These are phyloP conservation scores for Iris macrosiphon DNA, from an alignment of 106 monocot species.

Conservation along the genomic window DNA sequence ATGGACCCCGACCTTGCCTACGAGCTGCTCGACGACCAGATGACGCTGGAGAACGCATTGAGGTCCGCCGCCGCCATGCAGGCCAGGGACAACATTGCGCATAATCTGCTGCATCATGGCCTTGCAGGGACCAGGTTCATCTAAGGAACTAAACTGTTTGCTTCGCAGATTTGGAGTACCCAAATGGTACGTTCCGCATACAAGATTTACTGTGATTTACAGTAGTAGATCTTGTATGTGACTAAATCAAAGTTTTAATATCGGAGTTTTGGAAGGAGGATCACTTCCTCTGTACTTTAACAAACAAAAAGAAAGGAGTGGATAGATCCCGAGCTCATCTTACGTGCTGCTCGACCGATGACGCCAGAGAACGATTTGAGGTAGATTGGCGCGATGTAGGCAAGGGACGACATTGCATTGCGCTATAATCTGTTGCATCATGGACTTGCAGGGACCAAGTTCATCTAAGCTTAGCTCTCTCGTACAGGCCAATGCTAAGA, in stretches of 20 bases:
- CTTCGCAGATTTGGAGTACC: too few species aligned
- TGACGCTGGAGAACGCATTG: conserved; percentile 45
- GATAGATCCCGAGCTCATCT: conserved; percentile 41
- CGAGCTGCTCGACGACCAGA: conserved; percentile 58
- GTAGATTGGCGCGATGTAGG: conserved; percentile 30
- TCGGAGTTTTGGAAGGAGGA: too few species aligned
- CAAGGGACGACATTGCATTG: conserved; percentile 55
- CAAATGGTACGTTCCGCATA: too few species aligned
- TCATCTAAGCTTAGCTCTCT: too few species aligned
- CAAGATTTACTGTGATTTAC: too few species aligned
- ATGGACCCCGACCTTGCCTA: conserved; percentile 43
- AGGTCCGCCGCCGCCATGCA: conserved; percentile 33
- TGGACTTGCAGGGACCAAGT: conserved; percentile 56
- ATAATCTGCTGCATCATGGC: conserved; percentile 60
- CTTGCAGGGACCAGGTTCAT: conserved; percentile 60
- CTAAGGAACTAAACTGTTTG: too few species aligned
- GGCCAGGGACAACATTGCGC: conserved; percentile 57
- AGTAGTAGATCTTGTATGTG: too few species aligned
- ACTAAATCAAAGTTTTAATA: too few species aligned
- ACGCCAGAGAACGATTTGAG: conserved; percentile 40
- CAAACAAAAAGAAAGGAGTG: conserved; percentile 47
- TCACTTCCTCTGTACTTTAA: too few species aligned
- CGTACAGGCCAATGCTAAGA: too few species aligned
- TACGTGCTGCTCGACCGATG: conserved; percentile 60
- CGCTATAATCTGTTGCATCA: conserved; percentile 62